Evolutionary conservation across 495 filamentous ascomycete genomes (phyloP).

Genomic region (Aspergillus incahuasiensis): DNA sequence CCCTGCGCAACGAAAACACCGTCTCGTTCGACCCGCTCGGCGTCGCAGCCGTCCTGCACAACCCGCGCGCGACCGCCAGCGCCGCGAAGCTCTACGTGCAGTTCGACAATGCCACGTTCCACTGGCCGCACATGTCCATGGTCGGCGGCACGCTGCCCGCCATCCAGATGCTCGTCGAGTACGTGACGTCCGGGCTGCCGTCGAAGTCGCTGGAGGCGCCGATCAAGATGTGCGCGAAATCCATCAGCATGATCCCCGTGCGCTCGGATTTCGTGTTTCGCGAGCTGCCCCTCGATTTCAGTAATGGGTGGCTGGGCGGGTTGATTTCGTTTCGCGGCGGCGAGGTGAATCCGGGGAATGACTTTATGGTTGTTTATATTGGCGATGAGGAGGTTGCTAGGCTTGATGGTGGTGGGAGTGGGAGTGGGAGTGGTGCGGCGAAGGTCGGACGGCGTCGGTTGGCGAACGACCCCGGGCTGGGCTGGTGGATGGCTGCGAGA

Average conservation of each 20-base stretch:
- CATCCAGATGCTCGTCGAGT: constrained; percentile 28
- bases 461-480: constrained; percentile 1
- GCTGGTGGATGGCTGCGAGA: constrained; percentile 11
- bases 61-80: constrained; percentile 24
- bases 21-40: constrained; percentile 32
- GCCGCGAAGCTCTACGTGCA: constrained; percentile 29
- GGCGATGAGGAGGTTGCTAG: neutral
- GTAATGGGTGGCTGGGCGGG: constrained; percentile 25
- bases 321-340: constrained; percentile 23
- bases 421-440: neutral
- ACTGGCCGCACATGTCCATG: constrained; percentile 32
- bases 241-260: constrained; percentile 24
- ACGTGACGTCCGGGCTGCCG: constrained; percentile 19
- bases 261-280: constrained; percentile 25
- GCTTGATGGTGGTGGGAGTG: neutral
- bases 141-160: constrained; percentile 26
- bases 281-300: constrained; percentile 23
- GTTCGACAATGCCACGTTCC: constrained; percentile 23
- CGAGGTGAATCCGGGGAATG: constrained; percentile 18
- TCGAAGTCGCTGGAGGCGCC: constrained; percentile 22
- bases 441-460: neutral
- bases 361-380: constrained; percentile 23
- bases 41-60: constrained; percentile 27
- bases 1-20: constrained; percentile 5
- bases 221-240: constrained; percentile 24